phyloP scores from a whole-genome alignment of 352 stramenopile species.

The Pythium chondricola region DNA sequence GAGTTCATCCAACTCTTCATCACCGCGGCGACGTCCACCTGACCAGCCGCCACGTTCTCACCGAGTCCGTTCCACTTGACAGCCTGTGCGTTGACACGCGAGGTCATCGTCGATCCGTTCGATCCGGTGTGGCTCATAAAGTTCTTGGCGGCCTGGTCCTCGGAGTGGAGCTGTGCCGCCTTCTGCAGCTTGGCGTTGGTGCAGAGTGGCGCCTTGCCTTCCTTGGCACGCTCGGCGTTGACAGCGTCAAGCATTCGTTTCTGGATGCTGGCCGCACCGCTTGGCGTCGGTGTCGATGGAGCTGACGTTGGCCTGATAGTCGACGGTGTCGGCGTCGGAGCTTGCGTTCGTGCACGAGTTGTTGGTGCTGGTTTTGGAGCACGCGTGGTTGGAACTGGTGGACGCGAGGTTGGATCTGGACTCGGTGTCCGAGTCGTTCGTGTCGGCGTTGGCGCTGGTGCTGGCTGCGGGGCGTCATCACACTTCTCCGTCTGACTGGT shows the following conservation, averaged over 20 bases:
- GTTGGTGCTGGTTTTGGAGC: neutral
- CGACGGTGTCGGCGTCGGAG: neutral
- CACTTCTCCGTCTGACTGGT: neutral
- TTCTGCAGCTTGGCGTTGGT: constrained; percentile 29
- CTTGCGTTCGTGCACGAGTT: neutral
- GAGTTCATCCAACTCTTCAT: constrained; percentile 23
- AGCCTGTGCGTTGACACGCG: constrained; percentile 22
- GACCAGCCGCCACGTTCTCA: constrained; percentile 21
- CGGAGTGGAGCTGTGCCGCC: constrained; percentile 16
- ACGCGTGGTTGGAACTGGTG: neutral
- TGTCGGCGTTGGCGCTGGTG: neutral
- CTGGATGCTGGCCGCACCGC: constrained; percentile 7
- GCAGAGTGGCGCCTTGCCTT: constrained; percentile 25
- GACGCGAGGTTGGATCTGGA: neutral
- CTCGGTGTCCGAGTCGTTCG: neutral
- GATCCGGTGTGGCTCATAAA: constrained; percentile 43
- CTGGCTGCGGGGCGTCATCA: neutral
- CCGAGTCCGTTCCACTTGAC: constrained; percentile 22
- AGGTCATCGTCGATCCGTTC: constrained; percentile 31
- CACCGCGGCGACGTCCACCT: constrained; percentile 11
- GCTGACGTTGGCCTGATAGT: neutral
- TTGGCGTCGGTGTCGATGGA: constrained; percentile 6
- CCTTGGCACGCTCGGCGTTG: constrained; percentile 37
- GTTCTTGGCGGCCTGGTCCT: constrained; percentile 38
- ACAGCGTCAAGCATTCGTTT: constrained; percentile 31